Evolutionary conservation across 108 stramenopile genomes (phyloP).

Genomic region (Fragilaria crotonensis): DNA sequence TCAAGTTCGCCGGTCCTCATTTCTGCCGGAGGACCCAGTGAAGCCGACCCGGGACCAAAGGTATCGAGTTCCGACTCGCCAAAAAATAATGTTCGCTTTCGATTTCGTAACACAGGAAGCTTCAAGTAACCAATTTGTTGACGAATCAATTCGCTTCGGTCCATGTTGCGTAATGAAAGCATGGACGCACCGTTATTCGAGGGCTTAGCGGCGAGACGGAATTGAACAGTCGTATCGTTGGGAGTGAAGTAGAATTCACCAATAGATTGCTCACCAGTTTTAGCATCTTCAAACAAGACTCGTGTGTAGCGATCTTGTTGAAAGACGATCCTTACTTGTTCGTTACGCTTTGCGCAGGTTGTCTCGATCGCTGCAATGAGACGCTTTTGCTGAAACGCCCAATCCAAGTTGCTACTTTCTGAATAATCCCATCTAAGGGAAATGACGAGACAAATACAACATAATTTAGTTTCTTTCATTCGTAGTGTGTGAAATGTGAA

Average conservation of each 20-base stretch:
- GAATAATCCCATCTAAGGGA: constrained; percentile 40
- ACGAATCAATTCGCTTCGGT: constrained; percentile 63
- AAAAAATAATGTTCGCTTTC: constrained; percentile 64
- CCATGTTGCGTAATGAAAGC: constrained; percentile 43
- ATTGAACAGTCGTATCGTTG: constrained; percentile 77
- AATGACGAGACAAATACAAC: constrained; percentile 16
- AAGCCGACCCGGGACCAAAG: constrained; percentile 69
- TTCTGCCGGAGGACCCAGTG: constrained; percentile 71
- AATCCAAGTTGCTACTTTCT: constrained; percentile 28
- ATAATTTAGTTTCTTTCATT: not conserved
- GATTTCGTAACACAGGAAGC: constrained; percentile 70
- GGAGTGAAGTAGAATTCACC: constrained; percentile 84
- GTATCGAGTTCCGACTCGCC: constrained; percentile 71
- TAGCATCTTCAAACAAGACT: constrained; percentile 54
- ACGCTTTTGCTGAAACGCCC: constrained; percentile 40
- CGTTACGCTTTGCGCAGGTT: constrained; percentile 33
- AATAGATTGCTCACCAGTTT: constrained; percentile 45
- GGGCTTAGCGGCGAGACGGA: constrained; percentile 38
- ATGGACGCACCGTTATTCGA: not conserved
- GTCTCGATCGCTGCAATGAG: constrained; percentile 44
- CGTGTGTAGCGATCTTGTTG: constrained; percentile 64
- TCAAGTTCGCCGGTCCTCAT: constrained; percentile 44
- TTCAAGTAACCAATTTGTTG: constrained; percentile 66
- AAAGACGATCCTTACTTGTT: constrained; percentile 28
- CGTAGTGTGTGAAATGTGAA: too few relatives aligned